Conservation (phyloP, 1,284 basidiomycete genomes). For the Ganoderma lucidum region DNA sequence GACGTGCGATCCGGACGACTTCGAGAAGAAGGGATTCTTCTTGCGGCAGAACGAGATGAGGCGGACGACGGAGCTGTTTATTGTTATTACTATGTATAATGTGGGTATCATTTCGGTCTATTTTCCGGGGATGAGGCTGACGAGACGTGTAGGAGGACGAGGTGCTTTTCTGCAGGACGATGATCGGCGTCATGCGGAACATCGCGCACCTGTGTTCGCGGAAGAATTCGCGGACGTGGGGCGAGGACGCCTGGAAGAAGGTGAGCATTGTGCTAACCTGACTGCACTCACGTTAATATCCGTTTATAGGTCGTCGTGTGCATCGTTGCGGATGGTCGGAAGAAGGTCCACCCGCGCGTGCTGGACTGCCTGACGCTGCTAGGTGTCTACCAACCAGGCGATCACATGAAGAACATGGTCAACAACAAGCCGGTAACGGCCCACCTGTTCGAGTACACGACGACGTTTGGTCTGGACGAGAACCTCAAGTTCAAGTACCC, state of each 20-base stretch:
- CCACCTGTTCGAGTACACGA: slow-evolving; percentile 96
- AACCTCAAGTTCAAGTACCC: slow-evolving; percentile 94
- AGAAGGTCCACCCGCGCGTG: slow-evolving; percentile 92
- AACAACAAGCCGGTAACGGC: slow-evolving; percentile 91
- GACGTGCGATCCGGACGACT: slow-evolving; percentile 94
- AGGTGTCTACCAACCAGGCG: slow-evolving; percentile 80
- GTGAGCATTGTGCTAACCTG: slow-evolving; percentile 44
- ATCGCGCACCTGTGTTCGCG: slow-evolving; percentile 91
- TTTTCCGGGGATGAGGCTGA: slow-evolving; percentile 3
- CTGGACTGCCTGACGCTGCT: slow-evolving; percentile 89
- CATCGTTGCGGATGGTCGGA: slow-evolving; percentile 95
- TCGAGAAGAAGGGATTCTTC: slow-evolving; percentile 84
- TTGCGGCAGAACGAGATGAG: slow-evolving; percentile 86
- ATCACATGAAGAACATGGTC: slow-evolving; percentile 91
- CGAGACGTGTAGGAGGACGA: slow-evolving; percentile 83
- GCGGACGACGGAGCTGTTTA: slow-evolving; percentile 91
- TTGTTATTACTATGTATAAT: slow-evolving; percentile 97
- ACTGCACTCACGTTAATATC: background rate
- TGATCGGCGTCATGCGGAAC: slow-evolving; percentile 96
- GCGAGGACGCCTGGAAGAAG: slow-evolving; percentile 97
- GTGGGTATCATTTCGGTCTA: slow-evolving; percentile 52
- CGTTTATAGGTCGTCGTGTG: slow-evolving; percentile 84
- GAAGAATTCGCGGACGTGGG: slow-evolving; percentile 96
- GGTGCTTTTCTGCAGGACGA: slow-evolving; percentile 89
- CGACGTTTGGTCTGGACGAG: slow-evolving; percentile 88